phyloP scores from a whole-genome alignment of 352 stramenopile genomes.

The Globisporangium uncinulatum region DNA sequence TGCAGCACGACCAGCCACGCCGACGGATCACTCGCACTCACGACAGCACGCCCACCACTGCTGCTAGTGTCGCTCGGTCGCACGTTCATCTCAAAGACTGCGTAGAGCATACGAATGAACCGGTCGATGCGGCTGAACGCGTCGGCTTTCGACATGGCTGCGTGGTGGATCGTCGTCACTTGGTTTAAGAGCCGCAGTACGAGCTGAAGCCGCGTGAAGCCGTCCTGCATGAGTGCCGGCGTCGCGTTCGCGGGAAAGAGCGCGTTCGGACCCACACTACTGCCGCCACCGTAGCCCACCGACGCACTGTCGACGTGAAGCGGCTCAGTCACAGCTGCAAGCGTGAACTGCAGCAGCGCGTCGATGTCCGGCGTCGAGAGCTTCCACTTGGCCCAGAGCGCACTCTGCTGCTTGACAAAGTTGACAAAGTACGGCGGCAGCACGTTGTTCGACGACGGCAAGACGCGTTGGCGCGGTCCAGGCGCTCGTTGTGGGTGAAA shows the following conservation, averaged over 20 bases:
- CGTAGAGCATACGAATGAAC: conserved; percentile 49
- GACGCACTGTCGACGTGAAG: conserved; percentile 16
- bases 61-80: not conserved
- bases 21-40: conserved; percentile 30
- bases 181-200: conserved; percentile 52
- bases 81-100: conserved; percentile 43
- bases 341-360: conserved; percentile 42
- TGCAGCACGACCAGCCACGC: conserved; percentile 68
- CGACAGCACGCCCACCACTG: not conserved
- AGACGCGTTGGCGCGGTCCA: conserved; percentile 23
- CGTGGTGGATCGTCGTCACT: conserved; percentile 64
- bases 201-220: conserved; percentile 65
- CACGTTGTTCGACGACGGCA: conserved; percentile 52
- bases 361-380: conserved; percentile 53
- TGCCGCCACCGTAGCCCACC: not conserved
- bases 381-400: conserved; percentile 73
- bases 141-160: conserved; percentile 31
- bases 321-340: conserved; percentile 57
- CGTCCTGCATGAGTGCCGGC: conserved; percentile 67
- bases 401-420: conserved; percentile 76
- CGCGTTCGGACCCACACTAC: not conserved
- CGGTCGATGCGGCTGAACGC: conserved; percentile 43
- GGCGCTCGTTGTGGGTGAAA: conserved; percentile 38
- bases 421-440: conserved; percentile 83
- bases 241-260: conserved; percentile 41